Evolutionary conservation across 2,329 filamentous ascomycete species (phyloP).

Genomic region (Alternaria postmessia): DNA sequence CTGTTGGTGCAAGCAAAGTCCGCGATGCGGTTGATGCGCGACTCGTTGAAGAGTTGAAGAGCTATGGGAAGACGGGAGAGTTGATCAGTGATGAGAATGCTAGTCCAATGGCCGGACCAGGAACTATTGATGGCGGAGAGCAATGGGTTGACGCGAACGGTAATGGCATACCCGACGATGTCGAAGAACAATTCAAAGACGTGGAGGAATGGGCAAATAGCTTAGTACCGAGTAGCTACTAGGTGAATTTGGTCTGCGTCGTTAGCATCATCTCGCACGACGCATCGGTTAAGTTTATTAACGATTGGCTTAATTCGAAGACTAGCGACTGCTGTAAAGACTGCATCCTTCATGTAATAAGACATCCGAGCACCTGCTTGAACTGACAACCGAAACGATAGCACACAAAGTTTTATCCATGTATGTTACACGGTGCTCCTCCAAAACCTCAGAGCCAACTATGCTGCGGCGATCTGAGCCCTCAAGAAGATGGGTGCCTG

Average conservation of each 20-base stretch:
- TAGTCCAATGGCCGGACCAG: constrained; percentile 52
- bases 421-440: not conserved
- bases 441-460: not conserved
- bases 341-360: not conserved
- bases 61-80: constrained; percentile 56
- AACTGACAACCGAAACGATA: not conserved
- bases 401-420: not conserved
- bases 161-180: constrained; percentile 61
- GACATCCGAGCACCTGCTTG: not conserved
- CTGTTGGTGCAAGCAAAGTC: constrained; percentile 55
- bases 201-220: constrained; percentile 63
- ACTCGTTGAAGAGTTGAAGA: constrained; percentile 56
- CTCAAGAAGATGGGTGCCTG: constrained; percentile 32
- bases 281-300: not conserved
- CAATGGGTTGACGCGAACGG: constrained; percentile 56
- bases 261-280: not conserved
- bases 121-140: constrained; percentile 51
- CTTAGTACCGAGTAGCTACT: constrained; percentile 48
- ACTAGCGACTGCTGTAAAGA: not conserved
- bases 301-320: not conserved
- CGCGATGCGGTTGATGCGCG: constrained; percentile 57
- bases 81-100: constrained; percentile 58
- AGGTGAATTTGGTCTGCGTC: not conserved
- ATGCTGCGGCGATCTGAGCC: constrained; percentile 4
- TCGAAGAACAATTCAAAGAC: constrained; percentile 56